Evolutionary conservation across 805 yeast species (phyloP), one percentile per base, ranked within the genome.

Genomic region (Myxozyma udenii): DNA sequence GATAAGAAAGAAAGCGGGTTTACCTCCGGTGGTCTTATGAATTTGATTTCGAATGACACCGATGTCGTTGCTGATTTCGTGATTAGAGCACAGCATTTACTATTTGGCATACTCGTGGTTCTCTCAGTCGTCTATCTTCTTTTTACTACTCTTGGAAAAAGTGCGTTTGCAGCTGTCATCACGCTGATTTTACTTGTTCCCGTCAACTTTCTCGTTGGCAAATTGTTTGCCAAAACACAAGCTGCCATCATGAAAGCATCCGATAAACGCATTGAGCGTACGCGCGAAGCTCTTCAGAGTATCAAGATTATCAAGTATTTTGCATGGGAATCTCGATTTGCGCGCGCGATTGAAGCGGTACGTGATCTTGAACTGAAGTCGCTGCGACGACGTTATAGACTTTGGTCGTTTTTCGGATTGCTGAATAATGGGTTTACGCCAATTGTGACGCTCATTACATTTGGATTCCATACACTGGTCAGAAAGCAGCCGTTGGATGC

Each of bases 271-370:
- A 85, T 91, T 53, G 95, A 88, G 66, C 87, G 85, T 67, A 78
- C 91, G 62, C 93, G 89, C 68, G 98, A 91, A 71, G 79, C 95
- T 4, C 81, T 91, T 62, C 95, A 85, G 70, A 84, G 90, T 58
- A 91, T 91, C 57, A 79, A 98, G 67, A 88, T 91, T 62, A 85
- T 91, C 73, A 91, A 91, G 69, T 89, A 86, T 65, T 90, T 91
- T 67, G 96, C 1, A 44, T 26, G 2, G 11, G 9, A 21, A 2
- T 18, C 4, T 16, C 3, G 36, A 1, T 23, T 41, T 41, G 12
- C 14, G 12, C 33, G 32, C 3, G 6, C 35, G 21, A 23, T 23
- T 41, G 5, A 19, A 33, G 30, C 4, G 22, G 9, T 28, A 11
- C 41, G 12, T 28, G 2, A 4, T 28, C 19, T 37, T 43, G 95